phyloP scores from a whole-genome alignment of 805 yeast genomes.

The Hyphopichia homilentoma region DNA sequence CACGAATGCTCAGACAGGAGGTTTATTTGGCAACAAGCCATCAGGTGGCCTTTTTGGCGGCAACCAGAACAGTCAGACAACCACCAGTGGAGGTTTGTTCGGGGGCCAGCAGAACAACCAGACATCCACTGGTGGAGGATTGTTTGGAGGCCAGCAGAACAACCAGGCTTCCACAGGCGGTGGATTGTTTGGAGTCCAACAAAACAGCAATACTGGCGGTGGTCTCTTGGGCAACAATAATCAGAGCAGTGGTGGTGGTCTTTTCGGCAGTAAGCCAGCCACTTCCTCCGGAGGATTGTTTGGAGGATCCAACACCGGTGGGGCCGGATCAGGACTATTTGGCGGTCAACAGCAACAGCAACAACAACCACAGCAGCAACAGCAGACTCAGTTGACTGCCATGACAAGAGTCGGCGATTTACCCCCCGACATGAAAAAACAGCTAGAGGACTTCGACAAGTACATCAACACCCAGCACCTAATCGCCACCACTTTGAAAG shows the following conservation, averaged over 20 bases:
- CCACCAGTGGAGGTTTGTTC: constrained; percentile 11
- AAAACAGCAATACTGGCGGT: constrained; percentile 10
- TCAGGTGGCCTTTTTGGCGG: constrained; percentile 5
- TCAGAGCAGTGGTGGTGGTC: constrained; percentile 15
- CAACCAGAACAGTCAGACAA: constrained; percentile 2
- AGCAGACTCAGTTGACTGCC: constrained; percentile 53
- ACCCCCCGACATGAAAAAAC: constrained; percentile 66
- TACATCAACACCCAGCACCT: constrained; percentile 72
- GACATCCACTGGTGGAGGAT: constrained; percentile 28
- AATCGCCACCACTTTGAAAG: constrained; percentile 63
- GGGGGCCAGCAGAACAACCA: constrained; percentile 9
- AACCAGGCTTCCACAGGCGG: constrained; percentile 11
- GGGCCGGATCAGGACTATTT: constrained; percentile 20
- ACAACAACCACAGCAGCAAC: constrained; percentile 29
- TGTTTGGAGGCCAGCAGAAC: constrained; percentile 12
- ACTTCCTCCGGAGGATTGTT: constrained; percentile 21
- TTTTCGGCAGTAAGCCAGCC: constrained; percentile 15
- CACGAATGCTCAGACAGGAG: constrained; percentile 4
- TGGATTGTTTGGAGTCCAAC: constrained; percentile 27
- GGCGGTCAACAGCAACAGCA: constrained; percentile 13
- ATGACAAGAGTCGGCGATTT: constrained; percentile 74
- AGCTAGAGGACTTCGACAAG: constrained; percentile 65
- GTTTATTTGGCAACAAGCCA: constrained; percentile 4
- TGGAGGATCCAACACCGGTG: constrained; percentile 6
- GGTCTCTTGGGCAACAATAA: constrained; percentile 22